These are phyloP conservation scores for Geosiphon pyriformis DNA, from an alignment of 192 early-diverging fungal genomes.

Conservation along the genomic window DNA sequence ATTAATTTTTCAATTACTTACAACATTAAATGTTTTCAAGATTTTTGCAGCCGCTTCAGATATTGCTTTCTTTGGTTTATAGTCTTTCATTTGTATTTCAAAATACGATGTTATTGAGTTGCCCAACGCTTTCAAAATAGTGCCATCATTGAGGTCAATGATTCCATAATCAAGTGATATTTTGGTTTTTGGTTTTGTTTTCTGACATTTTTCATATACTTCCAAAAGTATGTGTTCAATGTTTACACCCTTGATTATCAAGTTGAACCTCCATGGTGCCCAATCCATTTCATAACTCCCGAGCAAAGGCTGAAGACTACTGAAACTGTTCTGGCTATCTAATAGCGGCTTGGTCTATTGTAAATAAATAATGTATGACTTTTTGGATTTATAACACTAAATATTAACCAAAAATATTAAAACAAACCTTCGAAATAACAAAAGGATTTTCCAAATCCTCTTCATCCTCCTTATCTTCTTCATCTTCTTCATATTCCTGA, in stretches of 20 bases:
- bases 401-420: too few relatives aligned
- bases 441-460: too few relatives aligned
- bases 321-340: too few relatives aligned
- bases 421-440: too few relatives aligned
- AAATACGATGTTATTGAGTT: constrained; percentile 14
- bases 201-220: constrained; percentile 13
- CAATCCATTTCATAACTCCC: constrained; percentile 20
- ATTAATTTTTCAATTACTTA: constrained; percentile 21
- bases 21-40: constrained; percentile 22
- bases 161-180: constrained; percentile 17
- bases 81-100: constrained; percentile 17
- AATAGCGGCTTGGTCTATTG: too few relatives aligned
- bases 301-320: constrained; percentile 4
- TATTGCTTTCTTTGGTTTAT: constrained; percentile 18
- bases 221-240: constrained; percentile 15
- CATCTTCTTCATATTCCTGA: too few relatives aligned
- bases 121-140: constrained; percentile 10
- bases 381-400: too few relatives aligned
- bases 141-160: constrained; percentile 16
- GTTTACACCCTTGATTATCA: constrained; percentile 15
- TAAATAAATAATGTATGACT: too few relatives aligned
- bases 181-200: constrained; percentile 17
- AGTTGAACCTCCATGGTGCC: constrained; percentile 13
- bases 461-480: too few relatives aligned
- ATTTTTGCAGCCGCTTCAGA: neutral